These are phyloP conservation scores for Candida broadrunensis DNA, from an alignment of 805 yeast species.

Conservation along the genomic window DNA sequence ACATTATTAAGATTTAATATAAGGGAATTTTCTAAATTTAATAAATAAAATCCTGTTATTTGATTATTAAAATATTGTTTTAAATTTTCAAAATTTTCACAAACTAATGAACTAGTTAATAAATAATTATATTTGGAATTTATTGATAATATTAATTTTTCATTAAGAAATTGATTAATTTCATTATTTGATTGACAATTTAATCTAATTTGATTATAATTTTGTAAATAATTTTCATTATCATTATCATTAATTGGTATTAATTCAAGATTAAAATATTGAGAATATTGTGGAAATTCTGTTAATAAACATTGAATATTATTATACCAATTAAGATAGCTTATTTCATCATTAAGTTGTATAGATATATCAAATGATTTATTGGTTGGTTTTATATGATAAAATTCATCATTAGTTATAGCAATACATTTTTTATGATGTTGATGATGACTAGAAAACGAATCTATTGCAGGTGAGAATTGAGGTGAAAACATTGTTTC, in stretches of 20 bases:
- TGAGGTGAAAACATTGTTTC: neutral
- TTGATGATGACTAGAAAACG: slow-evolving; percentile 1
- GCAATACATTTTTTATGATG: neutral
- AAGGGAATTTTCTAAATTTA: slow-evolving; percentile 14
- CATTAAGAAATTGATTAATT: slow-evolving; percentile 7
- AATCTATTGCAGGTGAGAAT: neutral
- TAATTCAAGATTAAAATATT: slow-evolving; percentile 4
- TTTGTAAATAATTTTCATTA: slow-evolving; percentile 3
- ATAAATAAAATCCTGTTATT: slow-evolving; percentile 13
- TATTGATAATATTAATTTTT: slow-evolving; percentile 3
- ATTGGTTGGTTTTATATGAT: slow-evolving; percentile 1
- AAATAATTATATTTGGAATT: slow-evolving; percentile 1
- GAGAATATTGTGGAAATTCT: slow-evolving; percentile 3
- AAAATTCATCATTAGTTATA: neutral
- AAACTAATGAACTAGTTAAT: slow-evolving; percentile 1
- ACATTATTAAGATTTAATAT: slow-evolving; percentile 7
- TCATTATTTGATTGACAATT: slow-evolving; percentile 4
- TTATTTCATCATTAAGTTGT: slow-evolving; percentile 1
- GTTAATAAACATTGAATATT: slow-evolving; percentile 1
- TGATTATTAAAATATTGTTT: slow-evolving; percentile 14
- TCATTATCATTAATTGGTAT: slow-evolving; percentile 4
- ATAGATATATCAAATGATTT: neutral
- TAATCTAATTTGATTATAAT: neutral
- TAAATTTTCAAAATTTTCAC: slow-evolving; percentile 14
- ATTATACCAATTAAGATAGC: slow-evolving; percentile 8